These are phyloP conservation scores for Neurospora crassa DNA, from an alignment of 2,329 filamentous ascomycete species.

Conservation along the genomic window DNA sequence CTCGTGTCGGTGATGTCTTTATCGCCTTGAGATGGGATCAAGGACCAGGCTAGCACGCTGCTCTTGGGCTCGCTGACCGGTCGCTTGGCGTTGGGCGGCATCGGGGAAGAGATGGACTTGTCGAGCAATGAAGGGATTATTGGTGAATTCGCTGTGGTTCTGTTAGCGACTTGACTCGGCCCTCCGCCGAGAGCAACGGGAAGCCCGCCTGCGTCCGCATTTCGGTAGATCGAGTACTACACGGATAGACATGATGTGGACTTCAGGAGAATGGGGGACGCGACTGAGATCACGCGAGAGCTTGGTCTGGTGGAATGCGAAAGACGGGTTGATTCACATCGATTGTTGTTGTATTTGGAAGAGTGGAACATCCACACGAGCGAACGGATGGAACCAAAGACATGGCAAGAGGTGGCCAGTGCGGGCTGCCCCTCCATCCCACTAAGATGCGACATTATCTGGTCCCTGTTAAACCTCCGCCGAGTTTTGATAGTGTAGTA, in stretches of 20 bases:
- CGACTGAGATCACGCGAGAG: neutral
- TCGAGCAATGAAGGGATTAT: neutral
- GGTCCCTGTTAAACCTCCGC: no score
- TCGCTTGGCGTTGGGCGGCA: neutral
- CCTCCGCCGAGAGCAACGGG: neutral
- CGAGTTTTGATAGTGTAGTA: neutral
- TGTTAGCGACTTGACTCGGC: neutral
- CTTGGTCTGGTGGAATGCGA: neutral
- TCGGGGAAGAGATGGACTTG: neutral
- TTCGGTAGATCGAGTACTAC: neutral
- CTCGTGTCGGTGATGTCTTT: neutral
- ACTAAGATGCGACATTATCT: neutral
- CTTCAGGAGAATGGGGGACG: accelerated
- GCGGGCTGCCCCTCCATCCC: neutral
- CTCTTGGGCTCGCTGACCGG: neutral
- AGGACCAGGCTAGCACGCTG: neutral
- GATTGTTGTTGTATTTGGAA: neutral
- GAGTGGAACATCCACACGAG: neutral
- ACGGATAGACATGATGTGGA: neutral
- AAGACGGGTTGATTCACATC: neutral
- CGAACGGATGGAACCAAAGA: neutral
- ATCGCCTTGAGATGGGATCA: neutral
- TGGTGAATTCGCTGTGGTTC: accelerated
- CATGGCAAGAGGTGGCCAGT: neutral
- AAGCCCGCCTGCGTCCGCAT: neutral